These are phyloP conservation scores for Leccinum angustisporum DNA, from an alignment of 1,284 basidiomycete genomes.

Conservation along the genomic window DNA sequence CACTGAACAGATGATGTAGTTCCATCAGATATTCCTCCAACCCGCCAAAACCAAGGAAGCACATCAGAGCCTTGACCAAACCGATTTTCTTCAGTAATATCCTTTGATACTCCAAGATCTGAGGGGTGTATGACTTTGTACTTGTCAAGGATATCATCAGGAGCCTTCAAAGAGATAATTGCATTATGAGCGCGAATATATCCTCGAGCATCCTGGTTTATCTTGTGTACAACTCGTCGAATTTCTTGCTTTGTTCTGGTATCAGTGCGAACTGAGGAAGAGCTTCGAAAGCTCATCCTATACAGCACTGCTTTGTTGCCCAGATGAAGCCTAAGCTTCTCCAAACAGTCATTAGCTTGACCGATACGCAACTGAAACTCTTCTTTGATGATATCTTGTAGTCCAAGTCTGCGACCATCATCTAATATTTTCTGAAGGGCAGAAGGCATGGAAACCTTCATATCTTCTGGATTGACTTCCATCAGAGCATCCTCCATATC, in stretches of 20 bases:
- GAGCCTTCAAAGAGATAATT: not conserved
- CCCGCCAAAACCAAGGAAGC: slow-evolving; percentile 16
- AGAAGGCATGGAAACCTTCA: no score
- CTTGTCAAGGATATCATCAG: not conserved
- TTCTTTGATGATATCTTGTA: not conserved
- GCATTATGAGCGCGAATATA: slow-evolving; percentile 3
- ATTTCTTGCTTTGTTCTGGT: slow-evolving; percentile 13
- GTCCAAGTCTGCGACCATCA: not conserved
- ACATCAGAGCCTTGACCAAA: slow-evolving; percentile 12
- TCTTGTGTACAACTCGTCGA: not conserved
- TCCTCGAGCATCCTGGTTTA: slow-evolving; percentile 8
- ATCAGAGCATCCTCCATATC: no score
- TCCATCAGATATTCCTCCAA: not conserved
- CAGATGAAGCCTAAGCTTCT: slow-evolving; percentile 10
- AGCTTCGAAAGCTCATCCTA: slow-evolving; percentile 3
- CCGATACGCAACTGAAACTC: not conserved
- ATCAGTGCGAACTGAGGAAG: slow-evolving; percentile 3
- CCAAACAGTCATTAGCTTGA: not conserved
- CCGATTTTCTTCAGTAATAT: slow-evolving; percentile 13
- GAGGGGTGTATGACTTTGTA: slow-evolving; percentile 3
- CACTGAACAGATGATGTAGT: not conserved
- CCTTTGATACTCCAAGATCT: slow-evolving; percentile 10
- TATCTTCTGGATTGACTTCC: no score
- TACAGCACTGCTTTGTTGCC: slow-evolving; percentile 14
- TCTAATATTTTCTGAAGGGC: no score